A percentile compares a stretch with the other conserved stretches of the same genome.
These are phyloP conservation scores for Ananas comosus DNA, from an alignment of 176 grass and related monocot genomes.

Conservation along the genomic window DNA sequence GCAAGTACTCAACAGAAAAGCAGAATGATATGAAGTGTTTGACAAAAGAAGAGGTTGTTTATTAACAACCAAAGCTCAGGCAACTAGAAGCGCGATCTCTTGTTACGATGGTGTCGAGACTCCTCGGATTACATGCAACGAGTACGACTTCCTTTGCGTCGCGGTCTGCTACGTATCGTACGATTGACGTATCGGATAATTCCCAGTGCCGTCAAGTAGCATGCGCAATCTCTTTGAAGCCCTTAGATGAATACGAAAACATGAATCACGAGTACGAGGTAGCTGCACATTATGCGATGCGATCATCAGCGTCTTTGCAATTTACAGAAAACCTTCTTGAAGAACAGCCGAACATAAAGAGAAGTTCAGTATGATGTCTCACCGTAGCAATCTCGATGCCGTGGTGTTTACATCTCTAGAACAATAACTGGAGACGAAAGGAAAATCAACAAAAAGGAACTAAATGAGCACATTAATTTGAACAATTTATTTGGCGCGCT, in stretches of 20 bases:
- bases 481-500: not conserved
- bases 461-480: not conserved
- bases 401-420: constrained; percentile 40
- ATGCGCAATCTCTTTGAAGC: not conserved
- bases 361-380: not conserved
- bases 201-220: not conserved
- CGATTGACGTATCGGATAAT: not conserved
- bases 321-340: not conserved
- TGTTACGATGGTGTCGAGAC: not conserved
- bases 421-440: constrained; percentile 37
- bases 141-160: not conserved
- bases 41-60: not conserved
- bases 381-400: not conserved
- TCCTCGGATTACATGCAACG: not conserved
- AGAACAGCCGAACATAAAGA: not conserved
- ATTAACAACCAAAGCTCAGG: not conserved
- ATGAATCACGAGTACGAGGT: not conserved
- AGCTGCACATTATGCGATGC: not conserved
- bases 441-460: constrained; percentile 12
- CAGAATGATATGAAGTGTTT: not conserved
- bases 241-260: not conserved
- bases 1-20: not conserved
- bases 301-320: not conserved
- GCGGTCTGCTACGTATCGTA: too few species aligned
- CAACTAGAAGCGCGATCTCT: not conserved